Percentiles rank a stretch among this genome's conserved stretches.
phyloP scores from a whole-genome alignment of 306 rosid species.

The Acmispon strigosus region DNA sequence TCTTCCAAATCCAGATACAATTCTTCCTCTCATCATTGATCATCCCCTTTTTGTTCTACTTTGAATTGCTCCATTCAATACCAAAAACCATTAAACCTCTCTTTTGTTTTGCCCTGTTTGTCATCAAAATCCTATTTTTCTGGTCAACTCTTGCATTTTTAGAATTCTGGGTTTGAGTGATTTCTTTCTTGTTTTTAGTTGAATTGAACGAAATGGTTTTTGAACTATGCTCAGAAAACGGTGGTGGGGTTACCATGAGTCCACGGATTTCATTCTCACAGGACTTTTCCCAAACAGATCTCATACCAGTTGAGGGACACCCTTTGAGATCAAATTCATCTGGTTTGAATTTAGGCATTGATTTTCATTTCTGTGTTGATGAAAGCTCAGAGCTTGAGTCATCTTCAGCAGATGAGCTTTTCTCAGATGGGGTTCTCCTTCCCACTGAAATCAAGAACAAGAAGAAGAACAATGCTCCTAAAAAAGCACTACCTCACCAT shows the following conservation, averaged over 20 bases:
- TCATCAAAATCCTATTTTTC: not conserved
- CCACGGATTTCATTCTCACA: constrained; percentile 87
- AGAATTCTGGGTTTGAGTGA: not conserved
- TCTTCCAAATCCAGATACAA: not conserved
- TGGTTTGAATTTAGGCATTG: constrained; percentile 50
- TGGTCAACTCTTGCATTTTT: not conserved
- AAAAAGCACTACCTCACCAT: constrained; percentile 4
- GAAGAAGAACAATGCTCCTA: constrained; percentile 11
- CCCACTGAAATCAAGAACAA: constrained; percentile 67
- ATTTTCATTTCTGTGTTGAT: constrained; percentile 70
- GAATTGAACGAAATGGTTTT: constrained; percentile 39
- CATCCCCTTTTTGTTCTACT: too few species aligned
- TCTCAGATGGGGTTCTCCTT: constrained; percentile 65
- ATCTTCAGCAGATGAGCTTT: constrained; percentile 84
- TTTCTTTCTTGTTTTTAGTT: not conserved
- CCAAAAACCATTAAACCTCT: constrained; percentile 3
- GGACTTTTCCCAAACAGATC: constrained; percentile 58
- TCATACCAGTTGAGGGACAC: constrained; percentile 51
- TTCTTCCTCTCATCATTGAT: too few species aligned
- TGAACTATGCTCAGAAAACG: constrained; percentile 57
- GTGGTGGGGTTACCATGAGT: constrained; percentile 37
- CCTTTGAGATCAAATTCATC: constrained; percentile 61
- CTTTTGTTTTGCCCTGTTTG: not conserved
- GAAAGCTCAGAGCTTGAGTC: constrained; percentile 56
- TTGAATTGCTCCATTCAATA: too few species aligned